These are phyloP conservation scores for Babesia sp. DNA, from an alignment of 169 alveolate species.

Conservation along the genomic window DNA sequence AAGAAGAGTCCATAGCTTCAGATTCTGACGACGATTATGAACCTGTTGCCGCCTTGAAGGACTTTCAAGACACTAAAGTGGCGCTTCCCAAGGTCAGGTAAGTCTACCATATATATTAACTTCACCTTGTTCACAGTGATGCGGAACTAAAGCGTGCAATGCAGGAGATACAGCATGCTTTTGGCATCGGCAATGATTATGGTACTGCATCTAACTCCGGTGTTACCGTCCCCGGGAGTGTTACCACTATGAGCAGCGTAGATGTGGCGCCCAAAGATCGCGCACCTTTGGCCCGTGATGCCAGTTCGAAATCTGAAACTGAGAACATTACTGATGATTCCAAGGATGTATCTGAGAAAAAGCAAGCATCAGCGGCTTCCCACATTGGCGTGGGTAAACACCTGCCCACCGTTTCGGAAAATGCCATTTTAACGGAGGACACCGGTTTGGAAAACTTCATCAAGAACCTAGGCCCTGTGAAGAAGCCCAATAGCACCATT, in stretches of 20 bases:
- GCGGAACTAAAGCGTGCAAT: constrained; percentile 31
- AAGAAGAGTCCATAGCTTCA: constrained; percentile 3
- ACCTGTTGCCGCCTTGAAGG: neutral
- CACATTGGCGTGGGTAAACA: too few relatives aligned
- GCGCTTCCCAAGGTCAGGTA: constrained; percentile 11
- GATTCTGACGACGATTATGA: constrained; percentile 11
- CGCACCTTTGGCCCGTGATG: neutral
- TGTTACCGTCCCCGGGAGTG: neutral
- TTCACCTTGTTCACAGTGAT: neutral
- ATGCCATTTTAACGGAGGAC: constrained; percentile 8
- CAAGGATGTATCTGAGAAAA: neutral
- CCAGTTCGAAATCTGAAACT: neutral
- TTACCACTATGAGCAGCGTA: neutral
- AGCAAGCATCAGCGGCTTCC: neutral
- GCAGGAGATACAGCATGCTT: constrained; percentile 17
- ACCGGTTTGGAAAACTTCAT: constrained; percentile 40
- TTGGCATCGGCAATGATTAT: neutral
- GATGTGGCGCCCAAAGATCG: neutral
- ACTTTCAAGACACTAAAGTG: neutral
- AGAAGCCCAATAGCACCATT: constrained; percentile 19
- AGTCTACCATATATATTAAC: neutral
- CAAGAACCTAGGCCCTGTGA: constrained; percentile 18
- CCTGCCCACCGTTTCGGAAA: neutral
- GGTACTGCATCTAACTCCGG: neutral
- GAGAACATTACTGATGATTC: neutral